Evolutionary conservation across 345 rosid genomes (phyloP).

Genomic region (Orychophragmus violaceus): DNA sequence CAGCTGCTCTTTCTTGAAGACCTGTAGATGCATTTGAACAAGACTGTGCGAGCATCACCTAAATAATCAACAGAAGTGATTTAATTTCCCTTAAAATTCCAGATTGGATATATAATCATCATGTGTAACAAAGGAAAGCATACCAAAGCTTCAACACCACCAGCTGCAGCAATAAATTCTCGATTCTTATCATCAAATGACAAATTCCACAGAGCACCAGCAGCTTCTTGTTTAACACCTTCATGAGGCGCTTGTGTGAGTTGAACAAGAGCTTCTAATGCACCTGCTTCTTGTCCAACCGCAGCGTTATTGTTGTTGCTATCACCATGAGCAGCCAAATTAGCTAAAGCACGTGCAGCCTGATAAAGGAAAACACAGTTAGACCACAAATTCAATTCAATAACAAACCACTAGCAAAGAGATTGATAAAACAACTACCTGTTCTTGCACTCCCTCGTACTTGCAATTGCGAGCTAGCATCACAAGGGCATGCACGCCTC

Average conservation of each 20-base stretch:
- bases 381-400: conserved; percentile 1
- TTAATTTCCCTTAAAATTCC: not conserved
- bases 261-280: conserved; percentile 86
- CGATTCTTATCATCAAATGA: conserved; percentile 77
- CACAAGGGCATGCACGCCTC: conserved; percentile 76
- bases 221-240: conserved; percentile 94
- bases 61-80: conserved; percentile 16
- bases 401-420: not conserved
- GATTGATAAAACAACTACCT: conserved; percentile 29
- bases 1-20: conserved; percentile 99
- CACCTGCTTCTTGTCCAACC: conserved; percentile 94
- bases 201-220: conserved; percentile 82
- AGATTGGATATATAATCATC: not conserved
- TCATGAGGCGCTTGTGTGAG: conserved; percentile 77
- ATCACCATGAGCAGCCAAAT: conserved; percentile 96
- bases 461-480: conserved; percentile 82
- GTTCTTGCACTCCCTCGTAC: conserved; percentile 79
- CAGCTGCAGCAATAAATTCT: conserved; percentile 77
- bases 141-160: conserved; percentile 92
- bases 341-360: conserved; percentile 98
- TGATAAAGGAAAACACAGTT: conserved; percentile 3
- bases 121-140: conserved; percentile 4
- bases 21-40: conserved; percentile 83
- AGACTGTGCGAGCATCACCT: conserved; percentile 86
- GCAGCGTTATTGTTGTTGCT: conserved; percentile 87